phyloP scores from a whole-genome alignment of 1,284 basidiomycete genomes.

The Ustilago cynodontis region DNA sequence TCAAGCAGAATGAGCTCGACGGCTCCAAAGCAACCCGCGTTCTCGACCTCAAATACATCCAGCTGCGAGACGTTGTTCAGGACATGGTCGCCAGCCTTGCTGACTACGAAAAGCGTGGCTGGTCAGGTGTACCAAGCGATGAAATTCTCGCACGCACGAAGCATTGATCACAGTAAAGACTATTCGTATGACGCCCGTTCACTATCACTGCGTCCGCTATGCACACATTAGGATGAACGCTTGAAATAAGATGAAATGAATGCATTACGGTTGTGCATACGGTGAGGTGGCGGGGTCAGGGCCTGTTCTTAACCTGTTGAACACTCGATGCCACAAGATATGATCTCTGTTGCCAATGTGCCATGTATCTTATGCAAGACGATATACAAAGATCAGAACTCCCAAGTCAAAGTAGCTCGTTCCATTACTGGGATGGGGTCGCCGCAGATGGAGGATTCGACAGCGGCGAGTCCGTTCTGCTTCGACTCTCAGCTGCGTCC shows the following conservation, averaged over 20 bases:
- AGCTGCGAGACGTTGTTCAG: conserved; percentile 71
- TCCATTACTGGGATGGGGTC: conserved; percentile 12
- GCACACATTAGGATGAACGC: no score
- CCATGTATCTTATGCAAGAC: conserved; percentile 3
- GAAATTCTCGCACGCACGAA: conserved; percentile 42
- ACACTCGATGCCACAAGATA: background rate
- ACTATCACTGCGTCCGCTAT: no score
- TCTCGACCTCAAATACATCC: conserved; percentile 73
- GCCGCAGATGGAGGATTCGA: conserved; percentile 26
- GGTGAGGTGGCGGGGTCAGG: no score
- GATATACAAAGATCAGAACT: background rate
- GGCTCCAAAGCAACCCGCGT: conserved; percentile 71
- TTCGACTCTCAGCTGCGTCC: conserved; percentile 31
- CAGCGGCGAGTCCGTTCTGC: conserved; percentile 29
- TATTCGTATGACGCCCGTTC: no score
- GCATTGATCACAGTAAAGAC: conserved; percentile 11
- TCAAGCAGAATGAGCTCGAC: conserved; percentile 61
- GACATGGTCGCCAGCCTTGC: conserved; percentile 49
- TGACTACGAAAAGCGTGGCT: conserved; percentile 59
- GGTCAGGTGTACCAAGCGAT: conserved; percentile 50
- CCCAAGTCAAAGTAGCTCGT: background rate
- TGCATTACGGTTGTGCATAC: no score
- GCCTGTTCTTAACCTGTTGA: background rate
- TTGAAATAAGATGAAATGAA: no score
- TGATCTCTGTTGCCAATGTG: conserved; percentile 4